phyloP scores from a whole-genome alignment of 2,329 filamentous ascomycete genomes.

The Tolypocladium album region DNA sequence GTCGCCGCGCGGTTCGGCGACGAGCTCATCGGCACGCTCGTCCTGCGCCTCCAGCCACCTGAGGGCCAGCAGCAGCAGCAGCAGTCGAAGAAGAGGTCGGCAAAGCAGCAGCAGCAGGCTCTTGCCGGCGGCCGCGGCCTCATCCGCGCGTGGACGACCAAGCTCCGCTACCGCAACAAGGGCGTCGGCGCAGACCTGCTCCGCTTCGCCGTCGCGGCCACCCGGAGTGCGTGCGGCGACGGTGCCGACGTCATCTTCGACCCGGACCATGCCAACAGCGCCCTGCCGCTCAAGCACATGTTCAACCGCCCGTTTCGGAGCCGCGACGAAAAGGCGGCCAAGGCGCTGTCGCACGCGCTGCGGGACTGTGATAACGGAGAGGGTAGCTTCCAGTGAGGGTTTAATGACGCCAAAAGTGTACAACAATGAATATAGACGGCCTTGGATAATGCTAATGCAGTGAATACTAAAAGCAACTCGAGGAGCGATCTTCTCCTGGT shows the following conservation, averaged over 20 bases:
- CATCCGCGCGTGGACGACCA: constrained; percentile 74
- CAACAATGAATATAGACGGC: background rate
- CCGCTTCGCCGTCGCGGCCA: constrained; percentile 56
- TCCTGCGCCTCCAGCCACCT: constrained; percentile 47
- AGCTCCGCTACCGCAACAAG: constrained; percentile 53
- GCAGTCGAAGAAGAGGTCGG: background rate
- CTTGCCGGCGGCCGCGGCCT: constrained; percentile 45
- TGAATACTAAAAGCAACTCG: background rate
- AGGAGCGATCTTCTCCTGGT: background rate
- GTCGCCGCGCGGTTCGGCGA: constrained; percentile 55
- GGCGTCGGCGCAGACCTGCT: constrained; percentile 65
- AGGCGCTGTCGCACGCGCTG: constrained; percentile 25
- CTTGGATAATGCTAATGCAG: background rate
- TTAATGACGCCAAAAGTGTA: background rate
- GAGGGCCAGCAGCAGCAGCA: background rate
- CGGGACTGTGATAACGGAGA: constrained; percentile 7
- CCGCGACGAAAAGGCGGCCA: constrained; percentile 42
- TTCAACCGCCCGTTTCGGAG: constrained; percentile 49
- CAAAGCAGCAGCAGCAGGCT: background rate
- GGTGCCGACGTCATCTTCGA: constrained; percentile 57
- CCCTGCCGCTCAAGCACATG: constrained; percentile 42
- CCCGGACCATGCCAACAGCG: constrained; percentile 64
- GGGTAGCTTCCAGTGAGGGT: constrained; percentile 2
- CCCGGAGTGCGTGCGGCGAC: constrained; percentile 51
- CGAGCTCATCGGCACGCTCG: constrained; percentile 58